A percentile compares a stretch with the other conserved stretches of the same genome.
These are phyloP conservation scores for Cynara cardunculus DNA, from an alignment of 129 eudicot genomes.

Conservation along the genomic window DNA sequence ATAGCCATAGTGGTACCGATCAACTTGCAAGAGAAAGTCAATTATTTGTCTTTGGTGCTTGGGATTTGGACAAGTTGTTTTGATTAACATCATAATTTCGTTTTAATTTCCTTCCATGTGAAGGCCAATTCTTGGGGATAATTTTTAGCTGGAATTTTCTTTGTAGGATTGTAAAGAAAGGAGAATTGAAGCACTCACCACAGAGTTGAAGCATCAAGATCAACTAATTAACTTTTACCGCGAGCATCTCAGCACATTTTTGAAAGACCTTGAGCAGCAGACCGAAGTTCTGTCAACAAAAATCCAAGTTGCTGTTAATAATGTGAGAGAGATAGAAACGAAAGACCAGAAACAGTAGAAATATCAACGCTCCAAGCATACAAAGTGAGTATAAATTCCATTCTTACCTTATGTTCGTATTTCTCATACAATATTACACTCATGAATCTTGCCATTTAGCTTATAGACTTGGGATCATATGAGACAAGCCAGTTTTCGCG, in stretches of 20 bases:
- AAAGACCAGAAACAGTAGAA: conserved; percentile 19
- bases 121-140: background rate
- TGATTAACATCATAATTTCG: background rate
- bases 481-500: background rate
- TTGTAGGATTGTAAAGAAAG: conserved; percentile 50
- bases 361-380: background rate
- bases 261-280: conserved; percentile 41
- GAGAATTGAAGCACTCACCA: conserved; percentile 48
- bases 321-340: conserved; percentile 46
- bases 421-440: background rate
- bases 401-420: background rate
- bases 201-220: conserved; percentile 56
- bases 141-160: background rate
- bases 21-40: too few relatives aligned
- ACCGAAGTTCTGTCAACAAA: conserved; percentile 43
- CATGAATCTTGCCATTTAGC: background rate
- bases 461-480: background rate
- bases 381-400: conserved; percentile 10
- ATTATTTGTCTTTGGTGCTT: too few relatives aligned
- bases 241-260: conserved; percentile 37
- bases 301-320: conserved; percentile 40
- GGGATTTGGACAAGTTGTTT: background rate
- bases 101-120: background rate
- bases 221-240: conserved; percentile 45
- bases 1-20: too few relatives aligned